phyloP scores from a whole-genome alignment of 345 rosid genomes.

The Syzygium aqueum region DNA sequence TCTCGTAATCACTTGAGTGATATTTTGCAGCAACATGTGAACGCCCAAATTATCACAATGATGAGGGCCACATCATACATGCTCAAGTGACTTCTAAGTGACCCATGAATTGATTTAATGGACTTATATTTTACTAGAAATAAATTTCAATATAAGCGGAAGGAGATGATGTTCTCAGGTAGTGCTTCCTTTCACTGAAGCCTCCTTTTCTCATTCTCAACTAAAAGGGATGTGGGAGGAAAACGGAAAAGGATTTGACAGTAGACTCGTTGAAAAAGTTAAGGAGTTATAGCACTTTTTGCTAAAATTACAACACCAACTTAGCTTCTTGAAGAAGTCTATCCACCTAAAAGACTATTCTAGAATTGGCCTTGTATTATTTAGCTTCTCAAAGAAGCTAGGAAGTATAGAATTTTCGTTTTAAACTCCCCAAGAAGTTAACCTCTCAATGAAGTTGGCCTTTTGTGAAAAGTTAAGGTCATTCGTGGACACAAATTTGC shows the following conservation, averaged over 20 bases:
- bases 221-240: neutral
- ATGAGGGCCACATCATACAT: neutral
- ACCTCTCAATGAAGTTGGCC: neutral
- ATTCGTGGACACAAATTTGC: neutral
- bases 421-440: neutral
- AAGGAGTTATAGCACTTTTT: neutral
- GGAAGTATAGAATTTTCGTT: neutral
- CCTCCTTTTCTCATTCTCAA: neutral
- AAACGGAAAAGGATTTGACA: neutral
- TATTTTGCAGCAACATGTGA: neutral
- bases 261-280: neutral
- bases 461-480: neutral
- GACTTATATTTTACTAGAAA: neutral
- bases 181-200: neutral
- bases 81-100: neutral
- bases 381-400: neutral
- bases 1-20: neutral
- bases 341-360: neutral
- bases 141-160: neutral
- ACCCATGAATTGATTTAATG: neutral
- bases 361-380: neutral
- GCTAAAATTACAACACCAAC: neutral
- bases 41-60: neutral
- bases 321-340: neutral
- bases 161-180: neutral